Evolutionary conservation across 306 rosid genomes (phyloP), one percentile per base, ranked within the genome.

Genomic region (Cyclanthera cordifolia): DNA sequence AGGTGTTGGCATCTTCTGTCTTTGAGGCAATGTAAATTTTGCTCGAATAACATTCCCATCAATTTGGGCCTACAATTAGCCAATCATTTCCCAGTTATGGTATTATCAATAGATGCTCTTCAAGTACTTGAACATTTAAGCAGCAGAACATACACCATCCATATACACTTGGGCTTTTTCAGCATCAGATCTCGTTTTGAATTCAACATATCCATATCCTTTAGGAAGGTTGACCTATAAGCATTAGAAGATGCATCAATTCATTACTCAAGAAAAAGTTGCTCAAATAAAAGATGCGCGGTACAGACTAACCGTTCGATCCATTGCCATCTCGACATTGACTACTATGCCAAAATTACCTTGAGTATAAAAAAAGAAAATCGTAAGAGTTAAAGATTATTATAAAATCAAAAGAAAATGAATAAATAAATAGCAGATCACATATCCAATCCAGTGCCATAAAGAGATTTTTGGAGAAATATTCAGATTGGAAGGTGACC

Each of bases 141-240:
- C 41, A n/a, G 70, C n/a, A n/a, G n/a, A 72, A 81, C 97, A 70
- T 94, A 94, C 99, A 49, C 99, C 96, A 79, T 94, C 96, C 97
- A 94, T 94, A 74, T 59, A 78, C 67, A 85, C 54, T 30, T 80
- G 90, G 39, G 99, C 99, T 32, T 94, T 88, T 78, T 94, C 99
- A 46, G 99, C 97, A 76, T 83, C 91, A 45, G 79, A 88, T 79
- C 97, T 90, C 23, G 84, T 78, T 85, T 94, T 94, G 85, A 88
- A 94, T 72, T 88, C 91, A 78, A 94, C 97, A 50, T 94, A 94
- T 72, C 89, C 99, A 74, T 79, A 90, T 68, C 99, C 99, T 82
- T 81, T 90, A 6, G 99, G 99, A 82, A 94, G 91, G 77, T 94
- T 90, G 70, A 94, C 96, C 97, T 94, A 72, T 24, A 59, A 66